Conservation (phyloP, 2,329 filamentous ascomycete genomes). For the Didymella arachidicola region DNA sequence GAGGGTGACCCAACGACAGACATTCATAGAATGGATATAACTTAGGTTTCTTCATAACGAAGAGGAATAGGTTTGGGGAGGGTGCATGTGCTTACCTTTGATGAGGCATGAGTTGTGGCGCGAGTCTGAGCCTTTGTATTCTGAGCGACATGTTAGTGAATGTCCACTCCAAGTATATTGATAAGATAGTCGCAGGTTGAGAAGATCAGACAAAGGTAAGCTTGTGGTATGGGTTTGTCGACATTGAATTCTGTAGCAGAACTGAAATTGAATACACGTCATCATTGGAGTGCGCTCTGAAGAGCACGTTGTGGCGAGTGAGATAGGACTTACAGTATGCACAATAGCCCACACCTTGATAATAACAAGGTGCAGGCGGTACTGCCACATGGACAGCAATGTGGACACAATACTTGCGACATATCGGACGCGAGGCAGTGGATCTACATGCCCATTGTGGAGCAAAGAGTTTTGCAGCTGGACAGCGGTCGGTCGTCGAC, state of each 20-base stretch:
- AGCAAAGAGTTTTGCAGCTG: neutral
- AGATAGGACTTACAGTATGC: slow-evolving; percentile 25
- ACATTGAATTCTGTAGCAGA: slow-evolving; percentile 69
- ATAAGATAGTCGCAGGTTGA: slow-evolving; percentile 10
- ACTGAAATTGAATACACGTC: slow-evolving; percentile 61
- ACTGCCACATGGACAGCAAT: neutral
- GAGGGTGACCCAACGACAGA: slow-evolving; percentile 73
- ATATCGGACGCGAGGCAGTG: neutral
- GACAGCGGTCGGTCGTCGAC: neutral
- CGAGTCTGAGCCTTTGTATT: neutral
- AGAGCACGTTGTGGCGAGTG: slow-evolving; percentile 4
- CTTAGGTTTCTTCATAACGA: slow-evolving; percentile 64
- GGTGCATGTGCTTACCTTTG: slow-evolving; percentile 33
- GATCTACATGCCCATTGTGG: neutral
- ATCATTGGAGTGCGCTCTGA: slow-evolving; percentile 39
- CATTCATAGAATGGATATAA: slow-evolving; percentile 70
- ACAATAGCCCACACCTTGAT: slow-evolving; percentile 4
- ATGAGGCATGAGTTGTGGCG: neutral
- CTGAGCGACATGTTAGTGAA: slow-evolving; percentile 31
- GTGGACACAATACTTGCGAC: neutral
- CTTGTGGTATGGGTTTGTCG: slow-evolving; percentile 62
- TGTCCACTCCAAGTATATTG: slow-evolving; percentile 9
- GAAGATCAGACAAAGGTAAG: slow-evolving; percentile 63
- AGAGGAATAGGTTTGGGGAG: slow-evolving; percentile 29
- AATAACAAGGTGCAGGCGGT: neutral